Evolutionary conservation across 345 rosid species (phyloP), one percentile per base, ranked within the genome.

Genomic region (Gossypium ekmanianum): DNA sequence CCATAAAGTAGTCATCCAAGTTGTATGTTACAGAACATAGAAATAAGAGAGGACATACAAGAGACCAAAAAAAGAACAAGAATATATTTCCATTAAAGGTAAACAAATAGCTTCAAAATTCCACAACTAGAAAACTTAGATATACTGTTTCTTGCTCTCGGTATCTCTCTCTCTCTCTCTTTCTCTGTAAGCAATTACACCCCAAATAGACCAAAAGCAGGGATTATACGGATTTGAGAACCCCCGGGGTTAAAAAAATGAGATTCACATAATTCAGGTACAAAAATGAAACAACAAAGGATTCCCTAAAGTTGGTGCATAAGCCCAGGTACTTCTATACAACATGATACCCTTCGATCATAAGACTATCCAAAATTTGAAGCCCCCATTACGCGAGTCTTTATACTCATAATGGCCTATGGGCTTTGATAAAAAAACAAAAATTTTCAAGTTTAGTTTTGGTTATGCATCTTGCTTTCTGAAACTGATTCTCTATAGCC

Each of bases 401-500:
- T 77, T 83, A 61, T 70, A 79, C 68, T 82, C 77, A 56, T 34
- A 69, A 47, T 54, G 52, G 76, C 71, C 59, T 72, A 47, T 48
- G 52, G 76, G 74, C 59, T 72, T 71, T 67, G 63, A 56, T 48
- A 51, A 64, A 77, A 75, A 52, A 57, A 66, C 51, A 51, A 75
- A 80, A 76, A 11, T 52, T 61, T 77, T 76, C 76, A 73, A 64
- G 78, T 68, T 75, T 76, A 56, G 80, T 76, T 82, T 80, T 54
- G 24, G 76, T 69, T 44, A 74, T 65, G 74, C 79, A 48, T 74
- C 68, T 76, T 20, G 55, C 64, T 59, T 43, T 69, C 72, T 82
- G 77, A 77, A 82, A 81, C 80, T 74, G 83, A 65, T 77, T 78
- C 85, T 84, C 85, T 81, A 85, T 63, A 77, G 79, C 79, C 61